These are phyloP conservation scores for Metarhizium album DNA, from an alignment of 2,329 filamentous ascomycete species.

Conservation along the genomic window DNA sequence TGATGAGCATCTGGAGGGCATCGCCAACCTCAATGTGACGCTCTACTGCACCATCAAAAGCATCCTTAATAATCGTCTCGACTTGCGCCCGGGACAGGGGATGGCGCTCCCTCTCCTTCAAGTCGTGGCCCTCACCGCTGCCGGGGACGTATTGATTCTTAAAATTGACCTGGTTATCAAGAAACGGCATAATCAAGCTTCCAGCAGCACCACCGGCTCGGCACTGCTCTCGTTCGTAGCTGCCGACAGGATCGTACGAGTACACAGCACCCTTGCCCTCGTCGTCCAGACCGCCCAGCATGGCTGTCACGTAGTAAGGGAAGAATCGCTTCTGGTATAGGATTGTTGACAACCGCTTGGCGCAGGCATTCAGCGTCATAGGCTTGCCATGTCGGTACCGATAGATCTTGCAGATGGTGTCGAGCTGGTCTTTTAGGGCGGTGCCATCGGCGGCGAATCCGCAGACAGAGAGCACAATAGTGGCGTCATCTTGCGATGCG, in stretches of 20 bases:
- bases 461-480: slow-evolving; percentile 84
- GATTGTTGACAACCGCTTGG: slow-evolving; percentile 88
- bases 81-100: slow-evolving; percentile 65
- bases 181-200: slow-evolving; percentile 95
- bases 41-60: slow-evolving; percentile 95
- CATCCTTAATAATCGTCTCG: slow-evolving; percentile 85
- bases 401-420: slow-evolving; percentile 97
- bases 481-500: slow-evolving; percentile 72
- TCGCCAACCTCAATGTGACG: slow-evolving; percentile 99
- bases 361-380: slow-evolving; percentile 89
- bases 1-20: slow-evolving; percentile 87
- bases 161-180: slow-evolving; percentile 99
- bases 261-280: slow-evolving; percentile 90
- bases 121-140: slow-evolving; percentile 70
- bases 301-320: slow-evolving; percentile 94
- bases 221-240: slow-evolving; percentile 95
- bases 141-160: slow-evolving; percentile 96
- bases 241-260: slow-evolving; percentile 95
- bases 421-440: slow-evolving; percentile 85
- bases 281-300: slow-evolving; percentile 88
- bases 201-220: slow-evolving; percentile 85
- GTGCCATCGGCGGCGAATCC: slow-evolving; percentile 93
- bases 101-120: slow-evolving; percentile 59
- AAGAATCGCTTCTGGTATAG: slow-evolving; percentile 98
- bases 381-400: slow-evolving; percentile 95